Base-by-base conservation (phyloP, 1,139 yeast genomes). In the Pichia sp. region DNA sequence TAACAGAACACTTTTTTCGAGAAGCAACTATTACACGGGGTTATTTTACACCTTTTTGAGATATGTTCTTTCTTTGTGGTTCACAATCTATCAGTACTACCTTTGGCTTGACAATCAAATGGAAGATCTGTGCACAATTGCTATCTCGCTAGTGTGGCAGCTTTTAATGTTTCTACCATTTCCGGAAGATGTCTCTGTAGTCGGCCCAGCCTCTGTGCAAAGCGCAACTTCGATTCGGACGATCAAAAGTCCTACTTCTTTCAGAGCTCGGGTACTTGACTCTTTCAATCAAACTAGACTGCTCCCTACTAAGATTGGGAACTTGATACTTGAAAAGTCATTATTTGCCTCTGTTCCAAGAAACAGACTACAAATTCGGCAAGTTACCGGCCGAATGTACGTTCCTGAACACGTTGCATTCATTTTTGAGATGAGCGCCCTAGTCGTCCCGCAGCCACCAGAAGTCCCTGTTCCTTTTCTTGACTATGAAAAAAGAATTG, bases 391-490 rank as follows among this genome's bases (percentile, higher is more conserved):
- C 1, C 45, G 51, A 27, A 55, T 43, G 24, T 48, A 44, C n/a
- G 34, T 61, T 9, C 69, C 70, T 3, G 50, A 53, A 3, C 58
- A 61, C 44, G 30, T 63, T 8, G 59, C 56, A 7, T 60, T 61
- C 29, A 59, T 66, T 17, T 64, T 66, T 50, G 66, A 66, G 45
- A 49, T 65, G 60, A 53, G 34, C 16, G 67, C 67, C 3, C 49
- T 67, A 29, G 67, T 65, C 17, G 61, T 65, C 6, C 64, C 63
- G 2, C 69, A 68, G 27, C 79, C 80, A 31, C 75, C 78, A 3
- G 71, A 68, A 8, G 58, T 75, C 7, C 81, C 81, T 1, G 69
- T 67, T 46, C 79, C 80, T 0, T 76, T 68, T 57, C 63, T 77
- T 50, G 74, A 73, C 54, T 72, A 71, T 2, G 74, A 75, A 46